Evolutionary conservation across 2,329 filamentous ascomycete genomes (phyloP).

Genomic region (Remersonia thermophila): DNA sequence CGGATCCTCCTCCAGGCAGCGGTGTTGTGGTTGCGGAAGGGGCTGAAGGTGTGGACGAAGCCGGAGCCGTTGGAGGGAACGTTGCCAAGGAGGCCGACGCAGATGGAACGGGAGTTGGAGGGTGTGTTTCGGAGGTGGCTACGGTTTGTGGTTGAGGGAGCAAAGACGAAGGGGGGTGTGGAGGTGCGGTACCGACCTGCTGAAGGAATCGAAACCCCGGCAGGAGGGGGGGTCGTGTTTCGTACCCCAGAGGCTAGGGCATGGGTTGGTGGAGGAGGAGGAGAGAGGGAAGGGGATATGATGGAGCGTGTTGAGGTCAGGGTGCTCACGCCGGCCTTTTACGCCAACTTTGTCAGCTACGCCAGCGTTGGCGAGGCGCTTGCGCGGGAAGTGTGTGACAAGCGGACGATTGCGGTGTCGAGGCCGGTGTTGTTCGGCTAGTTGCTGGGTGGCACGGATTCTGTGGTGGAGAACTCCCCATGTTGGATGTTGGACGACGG

Average conservation of each 20-base stretch:
- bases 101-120: conserved; percentile 36
- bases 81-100: conserved; percentile 40
- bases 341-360: conserved; percentile 53
- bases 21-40: conserved; percentile 41
- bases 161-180: too few species aligned
- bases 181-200: too few species aligned
- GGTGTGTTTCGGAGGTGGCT: conserved; percentile 36
- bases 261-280: too few species aligned
- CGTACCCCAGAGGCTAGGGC: too few species aligned
- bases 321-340: conserved; percentile 53
- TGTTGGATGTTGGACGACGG: too few species aligned
- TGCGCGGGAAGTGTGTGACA: conserved; percentile 47
- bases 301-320: conserved; percentile 39
- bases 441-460: conserved; percentile 23
- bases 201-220: not conserved
- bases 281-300: too few species aligned
- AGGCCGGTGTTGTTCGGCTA: conserved; percentile 38
- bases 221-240: too few species aligned
- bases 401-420: conserved; percentile 45
- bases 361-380: conserved; percentile 49
- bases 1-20: conserved; percentile 51
- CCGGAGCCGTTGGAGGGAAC: conserved; percentile 49
- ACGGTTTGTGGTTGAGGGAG: conserved; percentile 35
- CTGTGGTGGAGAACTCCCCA: conserved; percentile 25
- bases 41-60: conserved; percentile 51